phyloP scores from a whole-genome alignment of 805 yeast species.

The Candida boidinii region DNA sequence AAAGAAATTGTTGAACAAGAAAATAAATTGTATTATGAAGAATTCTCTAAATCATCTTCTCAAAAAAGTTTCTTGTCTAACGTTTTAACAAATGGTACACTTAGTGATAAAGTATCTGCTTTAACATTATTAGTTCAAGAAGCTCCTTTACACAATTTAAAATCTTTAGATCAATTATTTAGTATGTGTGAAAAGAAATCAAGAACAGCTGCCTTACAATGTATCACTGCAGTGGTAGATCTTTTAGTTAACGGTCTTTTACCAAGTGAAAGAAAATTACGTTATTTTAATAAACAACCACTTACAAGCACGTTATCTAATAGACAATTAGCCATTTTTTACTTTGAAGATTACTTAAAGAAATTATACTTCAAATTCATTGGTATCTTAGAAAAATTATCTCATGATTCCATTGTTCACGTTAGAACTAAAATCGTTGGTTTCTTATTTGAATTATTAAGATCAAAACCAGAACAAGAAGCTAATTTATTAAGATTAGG shows the following conservation, averaged over 20 bases:
- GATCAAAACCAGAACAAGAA: conserved; percentile 93
- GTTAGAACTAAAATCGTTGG: conserved; percentile 72
- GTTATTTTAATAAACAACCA: conserved; percentile 72
- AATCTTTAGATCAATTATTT: conserved; percentile 72
- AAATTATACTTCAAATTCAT: conserved; percentile 66
- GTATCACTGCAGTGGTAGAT: conserved; percentile 86
- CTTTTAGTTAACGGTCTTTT: conserved; percentile 74
- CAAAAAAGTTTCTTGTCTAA: conserved; percentile 85
- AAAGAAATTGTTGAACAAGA: conserved; percentile 59
- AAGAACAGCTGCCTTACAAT: conserved; percentile 86
- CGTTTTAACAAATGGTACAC: conserved; percentile 84
- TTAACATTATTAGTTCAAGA: conserved; percentile 88
- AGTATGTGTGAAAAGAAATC: conserved; percentile 84
- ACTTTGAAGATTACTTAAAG: conserved; percentile 87
- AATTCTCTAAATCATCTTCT: conserved; percentile 65
- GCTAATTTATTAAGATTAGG: conserved; percentile 82
- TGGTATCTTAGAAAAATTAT: conserved; percentile 64
- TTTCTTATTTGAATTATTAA: conserved; percentile 72
- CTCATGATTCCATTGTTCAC: conserved; percentile 88
- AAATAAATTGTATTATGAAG: conserved; percentile 61
- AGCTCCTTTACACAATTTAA: conserved; percentile 84
- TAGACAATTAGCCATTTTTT: conserved; percentile 60
- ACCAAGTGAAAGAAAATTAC: conserved; percentile 80
- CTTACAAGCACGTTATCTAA: conserved; percentile 37
- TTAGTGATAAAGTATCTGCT: conserved; percentile 92